phyloP scores from a whole-genome alignment of 2,329 filamentous ascomycete genomes.

The Ilyonectria robusta region DNA sequence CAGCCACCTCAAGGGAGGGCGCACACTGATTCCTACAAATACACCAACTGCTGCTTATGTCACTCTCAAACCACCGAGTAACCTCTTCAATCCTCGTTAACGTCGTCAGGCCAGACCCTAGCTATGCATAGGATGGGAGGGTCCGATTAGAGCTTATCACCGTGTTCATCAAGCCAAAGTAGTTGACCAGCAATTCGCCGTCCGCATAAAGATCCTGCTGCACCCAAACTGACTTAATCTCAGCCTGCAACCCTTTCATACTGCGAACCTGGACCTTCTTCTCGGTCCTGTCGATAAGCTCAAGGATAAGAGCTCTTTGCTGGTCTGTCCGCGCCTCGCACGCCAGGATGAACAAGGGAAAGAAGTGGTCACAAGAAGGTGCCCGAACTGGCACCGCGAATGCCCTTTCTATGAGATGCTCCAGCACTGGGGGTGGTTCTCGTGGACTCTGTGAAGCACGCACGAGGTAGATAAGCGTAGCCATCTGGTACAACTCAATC shows the following conservation, averaged over 20 bases:
- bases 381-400: constrained; percentile 34
- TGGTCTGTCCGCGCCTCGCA: constrained; percentile 54
- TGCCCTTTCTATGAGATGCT: constrained; percentile 34
- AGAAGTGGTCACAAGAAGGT: constrained; percentile 50
- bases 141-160: constrained; percentile 33
- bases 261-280: constrained; percentile 37
- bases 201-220: constrained; percentile 53
- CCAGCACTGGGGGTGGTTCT: constrained; percentile 38
- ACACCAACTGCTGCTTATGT: no score
- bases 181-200: constrained; percentile 48
- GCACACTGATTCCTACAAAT: no score
- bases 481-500: constrained; percentile 31
- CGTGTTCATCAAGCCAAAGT: constrained; percentile 45
- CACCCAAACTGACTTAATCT: constrained; percentile 51
- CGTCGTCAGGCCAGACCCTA: no score
- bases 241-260: constrained; percentile 39
- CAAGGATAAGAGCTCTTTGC: constrained; percentile 48
- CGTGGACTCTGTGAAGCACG: constrained; percentile 44
- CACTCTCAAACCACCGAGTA: no score
- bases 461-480: constrained; percentile 36
- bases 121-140: constrained; percentile 31
- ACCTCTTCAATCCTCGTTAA: no score
- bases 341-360: constrained; percentile 53
- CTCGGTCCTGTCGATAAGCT: constrained; percentile 49
- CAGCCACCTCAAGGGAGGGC: no score